Percentiles rank a stretch among this genome's conserved stretches.
These are phyloP conservation scores for Camelina neglecta DNA, from an alignment of 345 rosid genomes.

Conservation along the genomic window DNA sequence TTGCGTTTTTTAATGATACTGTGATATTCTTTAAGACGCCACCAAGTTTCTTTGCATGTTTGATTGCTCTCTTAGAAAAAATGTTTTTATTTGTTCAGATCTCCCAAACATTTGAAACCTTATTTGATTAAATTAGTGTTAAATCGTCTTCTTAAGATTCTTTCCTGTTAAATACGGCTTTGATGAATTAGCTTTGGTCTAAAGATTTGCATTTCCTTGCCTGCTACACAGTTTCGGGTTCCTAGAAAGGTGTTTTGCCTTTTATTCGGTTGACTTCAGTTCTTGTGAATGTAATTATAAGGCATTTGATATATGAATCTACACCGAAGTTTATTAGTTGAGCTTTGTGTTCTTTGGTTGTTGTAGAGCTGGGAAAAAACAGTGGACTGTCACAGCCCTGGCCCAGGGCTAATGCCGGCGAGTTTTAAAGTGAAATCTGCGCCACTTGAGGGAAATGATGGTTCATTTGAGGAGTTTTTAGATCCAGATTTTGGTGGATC, in stretches of 20 bases:
- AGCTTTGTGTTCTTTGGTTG: conserved; percentile 37
- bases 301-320: not conserved
- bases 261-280: not conserved
- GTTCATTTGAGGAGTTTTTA: conserved; percentile 75
- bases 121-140: not conserved
- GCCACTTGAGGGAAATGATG: conserved; percentile 67
- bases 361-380: conserved; percentile 99
- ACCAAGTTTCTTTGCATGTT: conserved; percentile 4
- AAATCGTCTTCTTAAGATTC: not conserved
- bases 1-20: not conserved
- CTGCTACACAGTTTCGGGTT: not conserved
- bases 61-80: not conserved
- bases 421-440: conserved; percentile 82
- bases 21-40: not conserved
- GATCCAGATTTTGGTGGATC: conserved; percentile 98
- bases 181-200: conserved; percentile 6
- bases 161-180: not conserved
- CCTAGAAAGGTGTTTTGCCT: not conserved
- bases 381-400: conserved; percentile 96
- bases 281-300: conserved; percentile 6
- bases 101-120: not conserved
- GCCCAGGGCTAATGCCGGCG: conserved; percentile 97
- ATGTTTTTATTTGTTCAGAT: not conserved
- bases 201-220: conserved; percentile 11
- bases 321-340: not conserved